Evolutionary conservation across 306 rosid species (phyloP).

Genomic region (Medicago ruthenica): DNA sequence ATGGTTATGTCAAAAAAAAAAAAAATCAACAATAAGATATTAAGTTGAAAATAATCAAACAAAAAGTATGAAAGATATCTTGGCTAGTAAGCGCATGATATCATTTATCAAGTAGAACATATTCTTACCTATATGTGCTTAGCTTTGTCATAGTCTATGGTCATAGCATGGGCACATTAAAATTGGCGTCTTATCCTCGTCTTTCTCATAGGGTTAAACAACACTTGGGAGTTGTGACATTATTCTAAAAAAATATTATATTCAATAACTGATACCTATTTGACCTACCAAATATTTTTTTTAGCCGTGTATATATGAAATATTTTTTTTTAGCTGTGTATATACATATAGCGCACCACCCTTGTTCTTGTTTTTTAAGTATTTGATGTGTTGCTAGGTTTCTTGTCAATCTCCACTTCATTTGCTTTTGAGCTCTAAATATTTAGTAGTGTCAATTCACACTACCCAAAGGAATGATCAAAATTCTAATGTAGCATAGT

Average conservation of each 20-base stretch:
- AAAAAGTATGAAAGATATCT: conserved; percentile 1
- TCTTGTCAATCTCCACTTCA: no score
- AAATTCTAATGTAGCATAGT: conserved; percentile 8
- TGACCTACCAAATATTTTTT: conserved; percentile 10
- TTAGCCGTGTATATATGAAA: conserved; percentile 5
- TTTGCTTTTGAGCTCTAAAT: no score
- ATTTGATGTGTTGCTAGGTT: no score
- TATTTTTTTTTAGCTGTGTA: no score
- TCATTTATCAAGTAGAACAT: conserved; percentile 20
- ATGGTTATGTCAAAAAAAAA: no score
- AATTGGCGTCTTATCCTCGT: background rate
- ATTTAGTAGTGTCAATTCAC: background rate
- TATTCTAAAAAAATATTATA: conserved; percentile 18
- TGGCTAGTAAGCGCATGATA: conserved; percentile 8
- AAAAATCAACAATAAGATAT: background rate
- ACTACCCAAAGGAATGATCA: conserved; percentile 11
- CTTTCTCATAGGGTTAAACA: conserved; percentile 12
- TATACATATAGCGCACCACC: background rate
- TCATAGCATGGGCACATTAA: background rate
- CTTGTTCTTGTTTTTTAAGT: no score
- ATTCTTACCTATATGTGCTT: conserved; percentile 19
- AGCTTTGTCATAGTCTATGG: conserved; percentile 8
- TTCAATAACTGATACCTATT: background rate
- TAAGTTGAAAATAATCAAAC: conserved; percentile 6
- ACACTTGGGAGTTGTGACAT: conserved; percentile 2